Percentiles rank a stretch among this genome's conserved stretches.
phyloP scores from a whole-genome alignment of 2,329 filamentous ascomycete genomes.

The Ophiostoma ips region DNA sequence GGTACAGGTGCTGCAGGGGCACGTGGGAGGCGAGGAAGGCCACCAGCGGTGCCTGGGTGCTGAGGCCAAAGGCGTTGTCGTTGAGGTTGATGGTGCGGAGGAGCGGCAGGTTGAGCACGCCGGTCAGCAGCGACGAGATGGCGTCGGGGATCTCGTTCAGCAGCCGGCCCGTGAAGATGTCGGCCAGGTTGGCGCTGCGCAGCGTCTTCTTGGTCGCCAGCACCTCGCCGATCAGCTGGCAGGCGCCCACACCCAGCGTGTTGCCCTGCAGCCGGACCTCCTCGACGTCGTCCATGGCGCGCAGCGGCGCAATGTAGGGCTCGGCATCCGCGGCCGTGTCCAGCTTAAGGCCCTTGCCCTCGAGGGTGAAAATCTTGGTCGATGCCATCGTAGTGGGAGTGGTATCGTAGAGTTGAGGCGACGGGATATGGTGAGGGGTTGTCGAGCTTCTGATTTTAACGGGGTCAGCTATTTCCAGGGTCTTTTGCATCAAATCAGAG shows the following conservation, averaged over 20 bases:
- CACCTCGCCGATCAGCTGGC: conserved; percentile 69
- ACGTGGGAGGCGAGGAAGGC: conserved; percentile 81
- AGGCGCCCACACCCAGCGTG: conserved; percentile 81
- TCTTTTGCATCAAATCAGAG: no score
- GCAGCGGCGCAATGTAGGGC: conserved; percentile 63
- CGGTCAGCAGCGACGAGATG: conserved; percentile 69
- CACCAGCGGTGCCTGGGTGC: conserved; percentile 83
- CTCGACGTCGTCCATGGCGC: conserved; percentile 59
- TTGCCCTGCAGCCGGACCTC: conserved; percentile 83
- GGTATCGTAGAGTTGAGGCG: conserved; percentile 8
- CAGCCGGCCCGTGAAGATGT: conserved; percentile 93
- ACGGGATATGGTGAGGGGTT: no score
- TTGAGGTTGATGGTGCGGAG: conserved; percentile 89
- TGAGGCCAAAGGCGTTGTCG: conserved; percentile 95
- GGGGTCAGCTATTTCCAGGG: no score
- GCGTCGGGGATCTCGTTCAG: conserved; percentile 89
- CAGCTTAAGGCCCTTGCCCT: conserved; percentile 85
- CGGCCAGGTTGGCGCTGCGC: conserved; percentile 77
- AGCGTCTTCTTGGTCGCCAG: conserved; percentile 74
- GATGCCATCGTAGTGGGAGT: conserved; percentile 32
- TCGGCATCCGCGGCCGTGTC: conserved; percentile 78
- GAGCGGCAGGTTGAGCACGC: conserved; percentile 71
- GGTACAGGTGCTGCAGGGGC: conserved; percentile 82
- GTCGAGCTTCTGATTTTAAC: no score
- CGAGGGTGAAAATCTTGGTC: conserved; percentile 69